Conservation (phyloP, 768 basidiomycete genomes). For the Sarcodon sp. region DNA sequence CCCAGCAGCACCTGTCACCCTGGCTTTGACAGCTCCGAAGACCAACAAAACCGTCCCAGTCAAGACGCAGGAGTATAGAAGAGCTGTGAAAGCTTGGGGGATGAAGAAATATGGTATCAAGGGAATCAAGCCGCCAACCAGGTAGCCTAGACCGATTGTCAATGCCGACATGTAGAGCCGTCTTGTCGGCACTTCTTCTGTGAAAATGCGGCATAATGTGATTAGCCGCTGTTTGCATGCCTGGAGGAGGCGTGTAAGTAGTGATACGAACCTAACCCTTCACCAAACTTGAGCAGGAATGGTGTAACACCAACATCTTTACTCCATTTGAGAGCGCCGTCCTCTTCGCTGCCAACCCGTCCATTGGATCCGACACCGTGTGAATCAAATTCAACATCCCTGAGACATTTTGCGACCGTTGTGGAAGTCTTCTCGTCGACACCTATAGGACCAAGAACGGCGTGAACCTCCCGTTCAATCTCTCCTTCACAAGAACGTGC, state of each 20-base stretch:
- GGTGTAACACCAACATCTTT: conserved; percentile 80
- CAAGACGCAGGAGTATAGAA: conserved; percentile 64
- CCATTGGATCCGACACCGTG: conserved; percentile 2
- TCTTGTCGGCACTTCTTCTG: conserved; percentile 80
- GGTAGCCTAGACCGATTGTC: conserved; percentile 92
- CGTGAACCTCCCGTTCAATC: conserved; percentile 91
- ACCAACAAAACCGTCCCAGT: conserved; percentile 80
- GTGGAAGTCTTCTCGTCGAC: conserved; percentile 74
- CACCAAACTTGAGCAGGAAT: conserved; percentile 94
- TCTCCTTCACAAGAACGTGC: conserved; percentile 83
- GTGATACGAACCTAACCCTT: conserved; percentile 58
- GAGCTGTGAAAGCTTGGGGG: conserved; percentile 46
- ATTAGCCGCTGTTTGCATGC: background rate
- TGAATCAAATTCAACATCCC: conserved; percentile 45
- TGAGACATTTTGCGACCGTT: conserved; percentile 64
- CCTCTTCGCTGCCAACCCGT: conserved; percentile 27
- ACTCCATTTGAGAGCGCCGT: conserved; percentile 53
- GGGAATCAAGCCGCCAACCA: conserved; percentile 87
- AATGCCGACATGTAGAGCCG: conserved; percentile 85
- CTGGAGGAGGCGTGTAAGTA: background rate
- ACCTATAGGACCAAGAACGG: conserved; percentile 80
- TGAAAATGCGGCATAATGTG: background rate
- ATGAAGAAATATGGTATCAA: conserved; percentile 91
- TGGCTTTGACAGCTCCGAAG: conserved; percentile 87
- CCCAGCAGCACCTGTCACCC: conserved; percentile 70